A percentile compares a stretch with the other conserved stretches of the same genome.
phyloP scores from a whole-genome alignment of 2,329 filamentous ascomycete genomes.

The Diaporthe sp. region DNA sequence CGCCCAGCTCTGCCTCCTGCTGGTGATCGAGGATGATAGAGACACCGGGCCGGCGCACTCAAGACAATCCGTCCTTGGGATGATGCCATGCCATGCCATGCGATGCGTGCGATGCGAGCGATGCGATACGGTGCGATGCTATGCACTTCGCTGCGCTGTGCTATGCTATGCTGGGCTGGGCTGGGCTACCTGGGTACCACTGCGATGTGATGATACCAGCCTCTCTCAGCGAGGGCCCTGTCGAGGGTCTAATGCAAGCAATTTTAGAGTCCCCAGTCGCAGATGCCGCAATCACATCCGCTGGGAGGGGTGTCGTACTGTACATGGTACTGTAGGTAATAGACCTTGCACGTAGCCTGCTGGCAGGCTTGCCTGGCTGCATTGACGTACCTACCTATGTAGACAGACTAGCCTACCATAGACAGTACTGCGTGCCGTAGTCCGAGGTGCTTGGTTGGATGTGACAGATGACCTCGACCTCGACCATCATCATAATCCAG shows the following conservation, averaged over 20 bases:
- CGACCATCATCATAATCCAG: no score
- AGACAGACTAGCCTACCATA: not conserved
- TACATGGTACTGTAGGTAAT: not conserved
- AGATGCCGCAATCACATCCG: constrained; percentile 26
- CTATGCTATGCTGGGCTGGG: not conserved
- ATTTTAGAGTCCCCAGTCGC: constrained; percentile 27
- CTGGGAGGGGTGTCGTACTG: not conserved
- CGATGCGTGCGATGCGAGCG: not conserved
- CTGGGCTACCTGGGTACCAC: no score
- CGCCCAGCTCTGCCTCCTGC: not conserved
- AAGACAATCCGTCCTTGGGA: not conserved
- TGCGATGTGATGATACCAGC: constrained; percentile 7
- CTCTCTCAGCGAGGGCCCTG: constrained; percentile 14
- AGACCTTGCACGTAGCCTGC: not conserved
- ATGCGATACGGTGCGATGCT: not conserved
- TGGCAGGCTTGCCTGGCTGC: not conserved
- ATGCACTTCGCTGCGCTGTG: not conserved
- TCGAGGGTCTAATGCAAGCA: constrained; percentile 29
- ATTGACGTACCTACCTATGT: not conserved
- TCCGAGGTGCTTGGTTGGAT: not conserved
- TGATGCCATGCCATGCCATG: not conserved
- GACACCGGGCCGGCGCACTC: not conserved
- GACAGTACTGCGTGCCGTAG: constrained; percentile 5
- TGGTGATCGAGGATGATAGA: constrained; percentile 10
- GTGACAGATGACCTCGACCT: constrained; percentile 18